Base-by-base conservation (phyloP, 2,329 filamentous ascomycete species). In the Exophiala xenobiotica region DNA sequence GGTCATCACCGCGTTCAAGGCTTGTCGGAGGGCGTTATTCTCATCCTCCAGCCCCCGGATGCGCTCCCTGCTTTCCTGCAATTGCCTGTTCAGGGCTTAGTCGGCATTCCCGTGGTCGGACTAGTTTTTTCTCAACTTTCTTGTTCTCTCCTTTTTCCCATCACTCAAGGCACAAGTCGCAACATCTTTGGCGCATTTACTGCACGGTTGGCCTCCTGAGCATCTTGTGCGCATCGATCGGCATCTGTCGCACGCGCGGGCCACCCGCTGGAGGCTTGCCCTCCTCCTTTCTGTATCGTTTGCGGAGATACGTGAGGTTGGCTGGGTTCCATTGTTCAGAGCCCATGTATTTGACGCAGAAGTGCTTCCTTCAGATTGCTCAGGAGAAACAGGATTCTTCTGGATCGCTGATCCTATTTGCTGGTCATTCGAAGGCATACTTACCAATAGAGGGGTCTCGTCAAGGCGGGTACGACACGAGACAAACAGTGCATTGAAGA, bases 181-280 rank as follows among this genome's bases (percentile, higher is more conserved):
- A 7, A 6, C 39, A 12, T 42, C 39, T 24, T 42, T 42, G 4
- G 12, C n/a, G 39, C 39, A 42, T 23, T 42, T 42, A 9, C n/a
- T 4, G 23, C 39, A 42, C 9, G 39, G 39, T 23, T 23, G 16
- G 8, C 11, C 39, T 9, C 39, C 39, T 11, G 39, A 42, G 23
- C 39, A 42, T 42, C 23, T 26, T 24, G 39, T 42, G 23, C 39
- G 39, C 39, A 42, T 20, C 23, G 24, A 20, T n/a, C 39, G 39
- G 14, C 39, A 42, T 23, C 39, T 20, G n/a, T 42, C 39, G 24
- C 39, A 42, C 9, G 39, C 39, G 20, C 24, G 39, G 11, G 39
- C 5, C 12, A 11, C 16, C 9, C 29, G 29, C 12, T 14, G 29
- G 12, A 12, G 29, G 29, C 29, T 33, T 11, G 29, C 29, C 9